Evolutionary conservation across 768 basidiomycete genomes (phyloP).

Genomic region (Leucocoprinus birnbaumii): DNA sequence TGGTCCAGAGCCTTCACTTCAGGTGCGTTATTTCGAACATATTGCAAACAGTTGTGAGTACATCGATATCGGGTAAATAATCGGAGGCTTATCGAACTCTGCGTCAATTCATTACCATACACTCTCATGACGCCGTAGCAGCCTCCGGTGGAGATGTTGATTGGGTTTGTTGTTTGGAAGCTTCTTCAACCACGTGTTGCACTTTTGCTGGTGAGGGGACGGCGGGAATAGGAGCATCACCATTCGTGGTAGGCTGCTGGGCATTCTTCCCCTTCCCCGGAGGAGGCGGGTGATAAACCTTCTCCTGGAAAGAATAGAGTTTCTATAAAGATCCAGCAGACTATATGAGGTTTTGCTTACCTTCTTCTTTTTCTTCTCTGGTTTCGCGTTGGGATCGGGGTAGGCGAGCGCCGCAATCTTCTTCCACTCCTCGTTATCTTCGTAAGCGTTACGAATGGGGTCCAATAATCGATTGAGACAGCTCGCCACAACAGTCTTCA

Average conservation of each 20-base stretch:
- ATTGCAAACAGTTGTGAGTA: too few relatives aligned
- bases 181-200: conserved; percentile 14
- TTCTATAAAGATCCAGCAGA: background rate
- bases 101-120: too few relatives aligned
- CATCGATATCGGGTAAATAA: too few relatives aligned
- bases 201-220: conserved; percentile 12
- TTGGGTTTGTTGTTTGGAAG: conserved; percentile 7
- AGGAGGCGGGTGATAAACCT: conserved; percentile 82
- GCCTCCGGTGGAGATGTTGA: too few relatives aligned
- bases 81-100: too few relatives aligned
- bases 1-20: too few relatives aligned
- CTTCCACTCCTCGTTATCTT: conserved; percentile 80
- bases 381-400: conserved; percentile 68
- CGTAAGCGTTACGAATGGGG: too few relatives aligned
- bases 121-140: too few relatives aligned
- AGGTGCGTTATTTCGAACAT: too few relatives aligned
- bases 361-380: conserved; percentile 67
- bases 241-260: conserved; percentile 20
- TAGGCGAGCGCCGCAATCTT: conserved; percentile 77
- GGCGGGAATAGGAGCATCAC: background rate
- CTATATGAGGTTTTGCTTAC: conserved; percentile 16
- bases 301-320: conserved; percentile 48
- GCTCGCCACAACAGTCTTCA: conserved; percentile 76
- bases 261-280: conserved; percentile 76
- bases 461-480: conserved; percentile 72